These are phyloP conservation scores for Xylariales sp. DNA, from an alignment of 2,329 filamentous ascomycete genomes.

Conservation along the genomic window DNA sequence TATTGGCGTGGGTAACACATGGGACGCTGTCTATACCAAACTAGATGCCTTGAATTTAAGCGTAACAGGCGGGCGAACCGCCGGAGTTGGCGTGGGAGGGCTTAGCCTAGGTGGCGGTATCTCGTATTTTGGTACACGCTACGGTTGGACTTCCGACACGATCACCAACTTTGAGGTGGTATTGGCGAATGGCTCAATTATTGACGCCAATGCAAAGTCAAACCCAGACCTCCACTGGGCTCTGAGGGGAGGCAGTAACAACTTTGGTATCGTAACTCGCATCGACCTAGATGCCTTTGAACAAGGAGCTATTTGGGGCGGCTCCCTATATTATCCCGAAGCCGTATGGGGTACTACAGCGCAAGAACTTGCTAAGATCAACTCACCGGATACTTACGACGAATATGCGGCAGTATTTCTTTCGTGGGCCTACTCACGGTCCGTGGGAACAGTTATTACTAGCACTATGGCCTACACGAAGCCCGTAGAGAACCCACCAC, in stretches of 20 bases:
- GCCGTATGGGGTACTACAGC: background rate
- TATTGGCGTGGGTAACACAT: slow-evolving; percentile 6
- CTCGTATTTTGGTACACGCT: slow-evolving; percentile 16
- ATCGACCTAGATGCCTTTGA: slow-evolving; percentile 31
- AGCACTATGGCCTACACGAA: slow-evolving; percentile 19
- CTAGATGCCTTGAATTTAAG: slow-evolving; percentile 6
- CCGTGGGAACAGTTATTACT: background rate
- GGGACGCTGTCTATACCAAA: slow-evolving; percentile 7
- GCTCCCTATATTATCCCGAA: background rate
- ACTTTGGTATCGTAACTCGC: slow-evolving; percentile 28
- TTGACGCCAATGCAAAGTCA: background rate
- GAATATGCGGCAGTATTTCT: slow-evolving; percentile 8
- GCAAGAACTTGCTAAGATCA: slow-evolving; percentile 1
- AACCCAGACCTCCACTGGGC: background rate
- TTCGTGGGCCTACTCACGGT: background rate
- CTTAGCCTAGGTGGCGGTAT: slow-evolving; percentile 18
- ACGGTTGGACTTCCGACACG: slow-evolving; percentile 21
- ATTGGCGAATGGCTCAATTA: slow-evolving; percentile 23
- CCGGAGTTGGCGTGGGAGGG: slow-evolving; percentile 13
- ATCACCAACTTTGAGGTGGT: slow-evolving; percentile 6
- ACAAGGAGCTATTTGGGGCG: slow-evolving; percentile 21
- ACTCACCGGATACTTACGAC: slow-evolving; percentile 1
- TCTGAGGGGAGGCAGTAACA: background rate
- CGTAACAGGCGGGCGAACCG: slow-evolving; percentile 13
- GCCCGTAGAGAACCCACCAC: slow-evolving; percentile 7